Evolutionary conservation across 106 monocot genomes (phyloP), one percentile per base, ranked within the genome.

Genomic region (Apostasia ramifera): DNA sequence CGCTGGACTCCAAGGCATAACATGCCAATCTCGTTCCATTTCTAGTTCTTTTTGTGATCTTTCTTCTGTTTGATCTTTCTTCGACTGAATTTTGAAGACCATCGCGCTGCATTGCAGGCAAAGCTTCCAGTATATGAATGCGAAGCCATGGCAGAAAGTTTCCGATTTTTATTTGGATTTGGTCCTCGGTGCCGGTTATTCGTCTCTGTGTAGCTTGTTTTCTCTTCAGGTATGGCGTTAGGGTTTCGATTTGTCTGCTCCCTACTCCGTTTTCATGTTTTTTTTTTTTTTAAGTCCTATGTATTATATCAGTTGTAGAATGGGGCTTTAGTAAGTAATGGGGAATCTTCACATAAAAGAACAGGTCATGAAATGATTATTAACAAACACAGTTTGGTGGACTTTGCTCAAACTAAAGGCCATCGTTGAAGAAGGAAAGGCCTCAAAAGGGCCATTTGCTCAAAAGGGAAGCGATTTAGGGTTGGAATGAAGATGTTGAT

Each of bases 71-170:
- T 65, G 2, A 44, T 37, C 5, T 4, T 39, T 3, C 11, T 2
- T 1, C 7, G 8, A 2, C 7, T 51, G 0, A 49, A 14, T 2
- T 26, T 5, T 10, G 66, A 10, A 11, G 62, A 8, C 2, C 40
- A 42, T 7, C 2, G 3, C 8, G 6, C 6, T 6, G 1, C 6
- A 1, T 5, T 39, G 15, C 55, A 94, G 94, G 76, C 91, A 91
- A 77, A 84, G 84, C 67, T 95, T 78, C 69, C 50, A 82, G 68
- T 92, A 55, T 70, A 92, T 97, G 95, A 74, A 89, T 62, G 71
- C 39, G 8, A 75, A 82, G 74, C 82, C 86, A 62, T 97, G 92
- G 95, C 58, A 77, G 41, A 86, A 55, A 57, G 76, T 97, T 38
- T 55, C 70, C 38, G 71, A 83, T 43, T 97, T 97, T 76, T 92